Base-by-base conservation (phyloP, 306 rosid species). In the Comarum palustre region DNA sequence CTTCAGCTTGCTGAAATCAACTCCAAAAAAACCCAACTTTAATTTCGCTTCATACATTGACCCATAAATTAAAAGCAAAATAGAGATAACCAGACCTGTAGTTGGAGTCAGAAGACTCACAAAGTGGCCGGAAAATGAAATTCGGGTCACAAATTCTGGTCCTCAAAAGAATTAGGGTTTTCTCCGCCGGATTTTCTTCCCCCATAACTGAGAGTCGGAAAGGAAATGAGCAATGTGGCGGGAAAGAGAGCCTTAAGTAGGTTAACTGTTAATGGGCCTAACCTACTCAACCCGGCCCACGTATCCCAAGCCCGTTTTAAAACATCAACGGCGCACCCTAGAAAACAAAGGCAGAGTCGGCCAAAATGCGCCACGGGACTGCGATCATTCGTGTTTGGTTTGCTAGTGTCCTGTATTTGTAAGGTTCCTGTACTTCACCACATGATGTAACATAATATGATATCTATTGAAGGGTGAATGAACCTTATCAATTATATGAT, bases 1-100 rank as follows among this genome's bases (percentile, higher is more conserved):
- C 73, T 94, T 91, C 80, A 94, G 58, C 71, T 94, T 91, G 79
- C 97, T 94, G 89, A 54, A 77, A 78, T 32, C n/a, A 39, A 11
- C 32, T 34, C 17, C 0, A 50, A 19, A 34, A 38, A 39, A 8
- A 6, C 43, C 45, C 9, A 2, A 16, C 43, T 62, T 17, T 16
- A 34, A 34, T 8, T 62, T 59, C 10, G 34, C 62, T 29, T 29
- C 2, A 29, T 59, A 59, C 39, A 29, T 2, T 25, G 2, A 61
- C 6, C 42, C 7, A 19, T 58, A 54, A 66, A 38, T 71, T 15
- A 3, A 36, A 16, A 74, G 29, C 54, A 11, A 19, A 3, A 6
- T 3, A n/a, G 52, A 71, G 50, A 5, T 12, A 71, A 19, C 34
- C 60, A 31, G 20, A 84, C 92, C 93, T 89, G 75, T 85, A 86